A percentile compares a stretch with the other conserved stretches of the same genome.
Evolutionary conservation across 2,329 filamentous ascomycete species (phyloP).

Genomic region (Neopestalotiopsis sp.): DNA sequence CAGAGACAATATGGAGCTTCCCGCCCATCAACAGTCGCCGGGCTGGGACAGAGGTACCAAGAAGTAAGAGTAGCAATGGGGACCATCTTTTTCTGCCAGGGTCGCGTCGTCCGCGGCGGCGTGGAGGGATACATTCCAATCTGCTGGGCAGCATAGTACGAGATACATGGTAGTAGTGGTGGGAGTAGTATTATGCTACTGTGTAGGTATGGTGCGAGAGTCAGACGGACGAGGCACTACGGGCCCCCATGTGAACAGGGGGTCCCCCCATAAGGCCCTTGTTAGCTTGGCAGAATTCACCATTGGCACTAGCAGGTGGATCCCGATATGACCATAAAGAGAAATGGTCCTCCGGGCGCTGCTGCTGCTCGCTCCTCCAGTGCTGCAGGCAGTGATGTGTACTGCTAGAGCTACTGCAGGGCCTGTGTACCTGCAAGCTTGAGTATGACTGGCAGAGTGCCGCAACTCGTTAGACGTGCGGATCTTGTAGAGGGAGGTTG

Average conservation of each 20-base stretch:
- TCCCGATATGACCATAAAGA: slow-evolving; percentile 15
- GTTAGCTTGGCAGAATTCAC: not conserved
- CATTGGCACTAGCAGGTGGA: slow-evolving; percentile 14
- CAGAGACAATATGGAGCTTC: slow-evolving; percentile 6
- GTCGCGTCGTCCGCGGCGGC: not conserved
- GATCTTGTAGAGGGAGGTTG: too few relatives aligned
- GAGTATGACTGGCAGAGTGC: slow-evolving; percentile 3
- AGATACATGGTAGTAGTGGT: not conserved
- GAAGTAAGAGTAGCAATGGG: slow-evolving; percentile 14
- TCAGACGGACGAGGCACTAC: not conserved
- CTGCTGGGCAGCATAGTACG: not conserved
- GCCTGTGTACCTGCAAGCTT: slow-evolving; percentile 10
- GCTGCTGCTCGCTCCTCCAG: not conserved
- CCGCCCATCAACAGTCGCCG: not conserved
- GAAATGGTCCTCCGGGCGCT: slow-evolving; percentile 14
- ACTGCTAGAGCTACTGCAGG: not conserved
- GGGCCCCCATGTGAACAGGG: not conserved
- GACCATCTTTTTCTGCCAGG: not conserved
- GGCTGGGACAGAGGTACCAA: slow-evolving; percentile 14
- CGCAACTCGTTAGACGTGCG: not conserved
- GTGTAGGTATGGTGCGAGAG: not conserved
- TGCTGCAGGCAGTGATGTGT: not conserved
- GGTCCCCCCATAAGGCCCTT: not conserved
- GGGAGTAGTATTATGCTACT: not conserved
- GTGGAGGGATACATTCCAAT: not conserved